Conservation (phyloP, 768 basidiomycete species). For the Wakefieldia striispora region DNA sequence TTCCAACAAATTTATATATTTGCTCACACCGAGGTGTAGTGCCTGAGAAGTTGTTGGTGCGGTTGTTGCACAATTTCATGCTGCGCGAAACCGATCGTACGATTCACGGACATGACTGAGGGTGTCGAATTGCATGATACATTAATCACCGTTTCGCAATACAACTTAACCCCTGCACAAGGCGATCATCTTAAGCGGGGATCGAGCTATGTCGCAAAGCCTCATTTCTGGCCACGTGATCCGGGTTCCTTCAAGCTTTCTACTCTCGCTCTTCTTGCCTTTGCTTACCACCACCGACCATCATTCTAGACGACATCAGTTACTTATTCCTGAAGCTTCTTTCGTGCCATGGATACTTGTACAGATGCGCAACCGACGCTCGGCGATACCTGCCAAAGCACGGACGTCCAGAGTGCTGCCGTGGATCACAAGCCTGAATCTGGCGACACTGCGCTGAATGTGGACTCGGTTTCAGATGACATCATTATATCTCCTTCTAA, state of each 20-base stretch:
- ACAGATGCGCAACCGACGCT: neutral
- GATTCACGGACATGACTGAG: neutral
- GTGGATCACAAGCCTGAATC: neutral
- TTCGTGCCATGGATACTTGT: slow-evolving; percentile 7
- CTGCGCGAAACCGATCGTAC: neutral
- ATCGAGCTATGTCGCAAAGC: neutral
- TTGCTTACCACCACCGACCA: neutral
- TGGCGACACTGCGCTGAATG: neutral
- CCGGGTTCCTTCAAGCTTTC: neutral
- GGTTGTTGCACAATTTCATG: neutral
- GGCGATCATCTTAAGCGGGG: no score
- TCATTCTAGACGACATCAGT: neutral
- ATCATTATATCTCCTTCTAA: neutral
- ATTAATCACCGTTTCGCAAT: neutral
- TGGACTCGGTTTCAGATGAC: neutral
- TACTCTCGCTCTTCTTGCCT: neutral
- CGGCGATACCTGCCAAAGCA: neutral
- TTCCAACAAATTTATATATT: neutral
- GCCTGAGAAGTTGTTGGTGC: no score
- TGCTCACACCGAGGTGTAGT: neutral
- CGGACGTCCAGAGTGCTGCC: neutral
- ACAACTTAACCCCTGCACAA: no score
- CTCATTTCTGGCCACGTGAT: slow-evolving; percentile 19
- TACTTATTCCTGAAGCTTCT: neutral
- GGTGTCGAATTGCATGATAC: neutral